These are phyloP conservation scores for Pythium insidiosum DNA, from an alignment of 352 stramenopile genomes.

Conservation along the genomic window DNA sequence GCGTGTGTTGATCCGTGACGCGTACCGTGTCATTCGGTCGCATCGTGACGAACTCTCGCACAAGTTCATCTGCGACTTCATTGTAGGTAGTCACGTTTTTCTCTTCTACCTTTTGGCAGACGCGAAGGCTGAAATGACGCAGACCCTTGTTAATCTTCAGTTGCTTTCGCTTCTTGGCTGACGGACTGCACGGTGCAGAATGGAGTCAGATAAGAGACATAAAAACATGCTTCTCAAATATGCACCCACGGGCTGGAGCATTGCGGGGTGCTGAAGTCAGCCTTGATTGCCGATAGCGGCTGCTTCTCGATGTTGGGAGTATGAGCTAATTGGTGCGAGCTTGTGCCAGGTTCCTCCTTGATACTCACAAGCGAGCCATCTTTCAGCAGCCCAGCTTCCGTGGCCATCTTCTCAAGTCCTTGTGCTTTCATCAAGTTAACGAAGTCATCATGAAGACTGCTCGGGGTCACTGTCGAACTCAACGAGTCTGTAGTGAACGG, in stretches of 20 bases:
- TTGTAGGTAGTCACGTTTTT: conserved; percentile 95
- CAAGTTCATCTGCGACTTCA: conserved; percentile 92
- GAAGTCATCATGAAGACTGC: conserved; percentile 82
- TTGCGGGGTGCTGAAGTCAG: conserved; percentile 27
- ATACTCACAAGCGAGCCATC: conserved; percentile 59
- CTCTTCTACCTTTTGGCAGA: conserved; percentile 95
- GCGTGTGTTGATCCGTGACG: too few species aligned
- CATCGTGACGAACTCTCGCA: conserved; percentile 85
- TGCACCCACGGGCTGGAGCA: conserved; percentile 58
- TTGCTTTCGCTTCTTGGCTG: conserved; percentile 72
- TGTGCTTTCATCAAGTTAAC: conserved; percentile 83
- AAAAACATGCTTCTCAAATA: not conserved
- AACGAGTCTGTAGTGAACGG: conserved; percentile 33
- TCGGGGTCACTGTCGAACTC: conserved; percentile 35
- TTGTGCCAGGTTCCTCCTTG: conserved; percentile 26
- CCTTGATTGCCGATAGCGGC: conserved; percentile 14
- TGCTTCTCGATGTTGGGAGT: conserved; percentile 15
- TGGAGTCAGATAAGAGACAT: not conserved
- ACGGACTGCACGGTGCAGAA: conserved; percentile 21
- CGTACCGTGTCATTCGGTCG: conserved; percentile 63
- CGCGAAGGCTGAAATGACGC: conserved; percentile 94
- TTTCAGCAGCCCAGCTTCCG: conserved; percentile 64
- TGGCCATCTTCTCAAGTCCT: conserved; percentile 79
- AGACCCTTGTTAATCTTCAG: conserved; percentile 89
- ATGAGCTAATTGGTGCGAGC: too few species aligned